phyloP scores from a whole-genome alignment of 2,329 filamentous ascomycete species.

The Paecilomyces sp. region DNA sequence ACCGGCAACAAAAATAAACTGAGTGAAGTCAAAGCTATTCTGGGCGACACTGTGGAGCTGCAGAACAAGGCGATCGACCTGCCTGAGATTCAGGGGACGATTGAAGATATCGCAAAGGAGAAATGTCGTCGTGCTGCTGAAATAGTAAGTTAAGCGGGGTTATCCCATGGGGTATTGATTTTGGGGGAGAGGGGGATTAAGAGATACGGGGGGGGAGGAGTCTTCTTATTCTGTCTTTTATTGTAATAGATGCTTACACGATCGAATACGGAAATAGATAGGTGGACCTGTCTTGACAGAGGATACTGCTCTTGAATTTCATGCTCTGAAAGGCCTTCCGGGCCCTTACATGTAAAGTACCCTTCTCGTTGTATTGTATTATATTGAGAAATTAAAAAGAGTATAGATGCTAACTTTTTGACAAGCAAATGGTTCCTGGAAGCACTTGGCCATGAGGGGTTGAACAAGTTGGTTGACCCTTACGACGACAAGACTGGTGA shows the following conservation, averaged over 20 bases:
- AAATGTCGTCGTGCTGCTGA: constrained; percentile 81
- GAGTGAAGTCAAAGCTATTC: constrained; percentile 77
- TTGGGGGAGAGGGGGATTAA: too few species aligned
- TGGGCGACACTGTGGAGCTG: constrained; percentile 65
- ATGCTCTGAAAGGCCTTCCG: constrained; percentile 81
- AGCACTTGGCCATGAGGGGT: constrained; percentile 69
- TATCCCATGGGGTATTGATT: too few species aligned
- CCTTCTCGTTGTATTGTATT: not conserved
- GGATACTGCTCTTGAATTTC: constrained; percentile 91
- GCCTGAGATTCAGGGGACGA: constrained; percentile 81
- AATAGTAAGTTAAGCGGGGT: constrained; percentile 46
- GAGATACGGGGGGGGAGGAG: too few species aligned
- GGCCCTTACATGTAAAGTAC: constrained; percentile 83
- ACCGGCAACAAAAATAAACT: constrained; percentile 96
- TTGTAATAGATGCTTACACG: not conserved
- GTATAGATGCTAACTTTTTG: constrained; percentile 3
- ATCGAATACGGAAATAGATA: constrained; percentile 44
- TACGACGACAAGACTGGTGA: constrained; percentile 88
- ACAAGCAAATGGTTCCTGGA: constrained; percentile 88
- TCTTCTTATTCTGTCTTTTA: not conserved
- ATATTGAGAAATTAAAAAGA: not conserved
- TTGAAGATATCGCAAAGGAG: constrained; percentile 83
- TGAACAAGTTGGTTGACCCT: constrained; percentile 83
- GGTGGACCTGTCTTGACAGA: constrained; percentile 87
- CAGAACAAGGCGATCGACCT: constrained; percentile 71